A percentile compares a stretch with the other conserved stretches of the same genome.
Evolutionary conservation across 2,329 filamentous ascomycete genomes (phyloP).

Genomic region (Pleurostoma richardsiae): DNA sequence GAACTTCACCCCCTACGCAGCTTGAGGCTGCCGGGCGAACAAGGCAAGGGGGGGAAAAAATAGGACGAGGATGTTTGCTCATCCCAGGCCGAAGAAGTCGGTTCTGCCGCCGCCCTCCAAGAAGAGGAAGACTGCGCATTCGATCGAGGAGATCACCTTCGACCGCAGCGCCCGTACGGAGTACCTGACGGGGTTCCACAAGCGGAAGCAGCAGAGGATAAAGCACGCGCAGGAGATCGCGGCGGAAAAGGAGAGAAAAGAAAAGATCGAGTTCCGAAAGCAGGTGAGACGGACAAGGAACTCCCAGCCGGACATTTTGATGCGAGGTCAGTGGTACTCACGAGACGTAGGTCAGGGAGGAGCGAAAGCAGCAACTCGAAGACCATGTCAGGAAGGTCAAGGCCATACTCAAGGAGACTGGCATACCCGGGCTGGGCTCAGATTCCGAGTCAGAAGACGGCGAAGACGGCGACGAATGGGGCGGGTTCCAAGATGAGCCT

Average conservation of each 20-base stretch:
- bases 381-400: conserved; percentile 76
- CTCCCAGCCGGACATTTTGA: not conserved
- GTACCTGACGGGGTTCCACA: conserved; percentile 93
- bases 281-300: conserved; percentile 51
- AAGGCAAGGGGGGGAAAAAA: no score
- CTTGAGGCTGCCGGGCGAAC: no score
- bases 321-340: conserved; percentile 3
- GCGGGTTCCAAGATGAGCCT: conserved; percentile 54
- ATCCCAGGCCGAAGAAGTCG: conserved; percentile 54
- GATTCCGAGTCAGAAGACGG: conserved; percentile 27
- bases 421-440: conserved; percentile 38
- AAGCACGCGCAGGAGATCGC: conserved; percentile 83
- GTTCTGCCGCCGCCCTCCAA: conserved; percentile 56
- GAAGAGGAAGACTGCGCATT: conserved; percentile 56
- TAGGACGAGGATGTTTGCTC: conserved; percentile 40
- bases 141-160: conserved; percentile 79
- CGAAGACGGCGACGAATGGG: conserved; percentile 54
- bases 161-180: conserved; percentile 75
- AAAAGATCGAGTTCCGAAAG: conserved; percentile 67
- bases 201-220: conserved; percentile 81
- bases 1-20: no score
- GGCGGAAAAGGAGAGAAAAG: conserved; percentile 69
- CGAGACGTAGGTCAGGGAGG: conserved; percentile 65
- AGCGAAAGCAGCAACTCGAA: conserved; percentile 75
- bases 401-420: conserved; percentile 59